phyloP scores from a whole-genome alignment of 2,329 filamentous ascomycete species.

The Elsinoe necatrix region DNA sequence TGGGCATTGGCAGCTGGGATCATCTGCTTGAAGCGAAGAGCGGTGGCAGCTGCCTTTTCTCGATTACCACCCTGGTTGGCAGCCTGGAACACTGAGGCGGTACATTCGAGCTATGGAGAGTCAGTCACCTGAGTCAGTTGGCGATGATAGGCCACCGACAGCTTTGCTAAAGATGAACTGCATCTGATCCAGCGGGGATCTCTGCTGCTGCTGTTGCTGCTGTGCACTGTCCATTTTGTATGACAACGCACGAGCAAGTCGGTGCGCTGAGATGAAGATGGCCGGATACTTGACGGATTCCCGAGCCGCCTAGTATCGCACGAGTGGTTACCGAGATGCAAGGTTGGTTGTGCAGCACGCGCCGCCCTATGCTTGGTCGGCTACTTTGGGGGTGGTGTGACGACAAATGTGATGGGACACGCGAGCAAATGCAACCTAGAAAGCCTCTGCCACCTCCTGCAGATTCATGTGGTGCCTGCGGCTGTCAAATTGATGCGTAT shows the following conservation, averaged over 20 bases:
- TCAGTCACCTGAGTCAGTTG: neutral
- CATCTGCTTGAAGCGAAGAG: constrained; percentile 29
- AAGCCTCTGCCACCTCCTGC: neutral
- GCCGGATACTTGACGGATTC: constrained; percentile 10
- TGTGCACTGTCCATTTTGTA: constrained; percentile 17
- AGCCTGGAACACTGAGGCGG: constrained; percentile 39
- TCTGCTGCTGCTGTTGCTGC: constrained; percentile 15
- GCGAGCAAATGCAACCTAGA: neutral
- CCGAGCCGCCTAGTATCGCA: neutral
- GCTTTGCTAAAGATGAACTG: constrained; percentile 41
- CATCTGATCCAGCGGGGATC: constrained; percentile 35
- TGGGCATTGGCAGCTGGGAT: constrained; percentile 35
- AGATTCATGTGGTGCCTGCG: neutral
- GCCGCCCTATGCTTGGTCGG: neutral
- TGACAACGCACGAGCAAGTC: neutral
- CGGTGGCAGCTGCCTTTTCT: constrained; percentile 26
- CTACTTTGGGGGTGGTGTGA: neutral
- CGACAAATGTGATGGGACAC: neutral
- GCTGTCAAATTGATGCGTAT: neutral
- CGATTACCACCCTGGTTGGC: constrained; percentile 27
- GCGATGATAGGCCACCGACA: constrained; percentile 28
- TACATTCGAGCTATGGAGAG: constrained; percentile 33
- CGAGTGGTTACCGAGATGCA: constrained; percentile 1
- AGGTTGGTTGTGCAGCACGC: neutral
- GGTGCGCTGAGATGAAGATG: neutral